phyloP scores from a whole-genome alignment of 1,139 yeast species.

The Sugiyamaella pinicola region DNA sequence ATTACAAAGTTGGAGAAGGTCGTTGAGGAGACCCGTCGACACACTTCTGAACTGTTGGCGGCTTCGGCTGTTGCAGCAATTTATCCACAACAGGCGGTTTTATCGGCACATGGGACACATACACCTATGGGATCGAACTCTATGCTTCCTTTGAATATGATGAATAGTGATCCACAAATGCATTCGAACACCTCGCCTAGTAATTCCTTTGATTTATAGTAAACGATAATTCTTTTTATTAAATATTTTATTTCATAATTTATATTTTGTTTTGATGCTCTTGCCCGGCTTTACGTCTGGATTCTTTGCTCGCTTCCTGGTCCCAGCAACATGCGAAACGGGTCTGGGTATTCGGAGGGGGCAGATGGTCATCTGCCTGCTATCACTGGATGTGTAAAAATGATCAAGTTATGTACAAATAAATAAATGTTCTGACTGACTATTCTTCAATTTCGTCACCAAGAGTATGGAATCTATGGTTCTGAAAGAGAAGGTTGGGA shows the following conservation, averaged over 20 bases:
- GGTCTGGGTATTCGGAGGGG: too few species aligned
- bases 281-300: too few species aligned
- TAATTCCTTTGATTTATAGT: constrained; percentile 8
- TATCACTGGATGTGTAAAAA: not conserved
- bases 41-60: constrained; percentile 24
- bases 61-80: constrained; percentile 17
- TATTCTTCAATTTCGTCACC: constrained; percentile 25
- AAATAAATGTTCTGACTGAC: constrained; percentile 9
- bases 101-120: constrained; percentile 4
- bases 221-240: not conserved
- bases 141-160: not conserved
- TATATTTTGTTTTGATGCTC: not conserved
- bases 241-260: not conserved
- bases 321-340: too few species aligned
- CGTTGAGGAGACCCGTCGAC: constrained; percentile 33
- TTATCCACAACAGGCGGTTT: constrained; percentile 11
- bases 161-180: not conserved
- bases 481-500: constrained; percentile 35
- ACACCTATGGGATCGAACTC: constrained; percentile 4
- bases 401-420: constrained; percentile 7
- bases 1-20: constrained; percentile 42
- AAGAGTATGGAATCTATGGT: constrained; percentile 34
- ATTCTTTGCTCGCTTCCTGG: too few species aligned
- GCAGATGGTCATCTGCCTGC: not conserved
- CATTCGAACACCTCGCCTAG: constrained; percentile 4